These are phyloP conservation scores for Boehmeria nivea DNA, from an alignment of 306 rosid species.

Conservation along the genomic window DNA sequence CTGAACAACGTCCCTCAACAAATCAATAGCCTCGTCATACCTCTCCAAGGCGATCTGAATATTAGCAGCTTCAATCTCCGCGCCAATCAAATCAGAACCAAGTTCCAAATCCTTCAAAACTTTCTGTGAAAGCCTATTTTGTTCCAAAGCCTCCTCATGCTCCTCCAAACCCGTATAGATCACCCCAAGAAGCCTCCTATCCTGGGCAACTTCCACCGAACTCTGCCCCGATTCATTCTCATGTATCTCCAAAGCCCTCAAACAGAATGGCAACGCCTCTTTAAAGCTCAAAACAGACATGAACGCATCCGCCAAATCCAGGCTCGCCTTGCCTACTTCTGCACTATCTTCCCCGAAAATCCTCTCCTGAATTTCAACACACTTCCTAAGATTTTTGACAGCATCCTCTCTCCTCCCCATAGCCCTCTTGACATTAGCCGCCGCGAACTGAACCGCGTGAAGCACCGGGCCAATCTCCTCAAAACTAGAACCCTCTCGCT, in stretches of 20 bases:
- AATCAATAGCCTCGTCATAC: conserved; percentile 67
- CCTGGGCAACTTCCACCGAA: conserved; percentile 81
- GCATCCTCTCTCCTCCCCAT: conserved; percentile 98
- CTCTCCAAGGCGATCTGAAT: conserved; percentile 82
- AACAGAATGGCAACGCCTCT: conserved; percentile 62
- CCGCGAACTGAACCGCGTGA: conserved; percentile 80
- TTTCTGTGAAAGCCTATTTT: conserved; percentile 64
- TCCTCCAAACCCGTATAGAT: conserved; percentile 81
- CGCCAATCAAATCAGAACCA: conserved; percentile 59
- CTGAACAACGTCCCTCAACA: conserved; percentile 57
- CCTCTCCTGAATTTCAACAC: conserved; percentile 76
- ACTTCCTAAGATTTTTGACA: conserved; percentile 61
- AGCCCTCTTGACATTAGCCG: conserved; percentile 77
- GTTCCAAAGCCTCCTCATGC: conserved; percentile 84
- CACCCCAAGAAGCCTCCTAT: conserved; percentile 74
- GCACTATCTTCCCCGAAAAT: conserved; percentile 64
- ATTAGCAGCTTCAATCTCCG: conserved; percentile 84
- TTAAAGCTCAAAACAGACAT: conserved; percentile 69
- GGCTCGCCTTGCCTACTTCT: conserved; percentile 65
- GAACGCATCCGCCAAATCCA: conserved; percentile 76
- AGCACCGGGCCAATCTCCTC: conserved; percentile 67
- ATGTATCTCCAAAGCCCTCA: conserved; percentile 82
- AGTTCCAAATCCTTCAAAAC: conserved; percentile 85
- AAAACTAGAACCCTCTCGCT: conserved; percentile 41
- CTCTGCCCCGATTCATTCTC: conserved; percentile 52